Percentiles rank a stretch among this genome's conserved stretches.
These are phyloP conservation scores for Lecanicillium sp. DNA, from an alignment of 2,329 filamentous ascomycete species.

Conservation along the genomic window DNA sequence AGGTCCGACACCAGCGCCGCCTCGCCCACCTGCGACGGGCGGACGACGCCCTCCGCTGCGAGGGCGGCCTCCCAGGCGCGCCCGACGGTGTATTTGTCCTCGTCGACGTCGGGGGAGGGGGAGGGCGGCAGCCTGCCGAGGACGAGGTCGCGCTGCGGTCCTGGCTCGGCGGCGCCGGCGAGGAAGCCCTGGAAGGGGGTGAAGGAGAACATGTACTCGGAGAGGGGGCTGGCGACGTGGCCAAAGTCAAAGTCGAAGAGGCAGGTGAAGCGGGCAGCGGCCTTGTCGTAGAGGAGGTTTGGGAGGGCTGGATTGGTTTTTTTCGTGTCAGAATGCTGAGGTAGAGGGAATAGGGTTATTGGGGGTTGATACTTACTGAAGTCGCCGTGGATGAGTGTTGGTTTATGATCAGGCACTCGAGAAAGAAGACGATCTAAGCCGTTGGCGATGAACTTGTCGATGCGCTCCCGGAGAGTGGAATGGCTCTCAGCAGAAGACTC, in stretches of 20 bases:
- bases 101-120: background rate
- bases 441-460: slow-evolving; percentile 8
- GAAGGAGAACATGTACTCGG: slow-evolving; percentile 11
- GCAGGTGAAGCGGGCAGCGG: no score
- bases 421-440: background rate
- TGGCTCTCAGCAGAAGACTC: background rate
- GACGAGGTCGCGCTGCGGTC: background rate
- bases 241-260: slow-evolving; percentile 13
- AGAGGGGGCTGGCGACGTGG: slow-evolving; percentile 4
- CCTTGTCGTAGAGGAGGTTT: no score
- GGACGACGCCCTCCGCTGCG: background rate
- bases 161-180: background rate
- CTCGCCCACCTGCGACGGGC: background rate
- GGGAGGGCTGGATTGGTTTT: no score
- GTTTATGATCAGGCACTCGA: background rate
- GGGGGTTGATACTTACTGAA: no score
- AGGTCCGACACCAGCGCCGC: slow-evolving; percentile 6
- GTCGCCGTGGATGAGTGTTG: slow-evolving; percentile 5
- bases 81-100: background rate
- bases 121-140: background rate
- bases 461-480: slow-evolving; percentile 8
- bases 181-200: background rate
- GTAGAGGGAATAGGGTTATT: no score
- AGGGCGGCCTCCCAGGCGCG: slow-evolving; percentile 2
- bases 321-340: background rate